These are phyloP conservation scores for Schizochytrium sp. DNA, from an alignment of 108 stramenopile species.

Conservation along the genomic window DNA sequence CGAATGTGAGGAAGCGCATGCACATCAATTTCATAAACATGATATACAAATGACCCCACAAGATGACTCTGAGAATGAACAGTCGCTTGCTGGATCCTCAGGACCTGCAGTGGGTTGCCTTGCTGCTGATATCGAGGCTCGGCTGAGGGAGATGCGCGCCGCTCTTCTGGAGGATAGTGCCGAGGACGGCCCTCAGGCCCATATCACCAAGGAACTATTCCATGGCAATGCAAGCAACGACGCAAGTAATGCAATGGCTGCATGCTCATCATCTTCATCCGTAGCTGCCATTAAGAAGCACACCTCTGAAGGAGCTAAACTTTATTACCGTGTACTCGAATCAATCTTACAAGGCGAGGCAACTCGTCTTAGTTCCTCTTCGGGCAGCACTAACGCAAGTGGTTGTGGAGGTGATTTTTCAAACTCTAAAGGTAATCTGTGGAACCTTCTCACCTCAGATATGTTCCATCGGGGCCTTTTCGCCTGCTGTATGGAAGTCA, in stretches of 20 bases:
- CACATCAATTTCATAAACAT: background rate
- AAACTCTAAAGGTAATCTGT: background rate
- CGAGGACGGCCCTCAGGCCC: background rate
- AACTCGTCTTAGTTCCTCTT: background rate
- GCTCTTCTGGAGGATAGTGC: background rate
- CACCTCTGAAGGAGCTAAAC: background rate
- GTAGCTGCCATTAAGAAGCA: conserved; percentile 4
- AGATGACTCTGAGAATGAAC: background rate
- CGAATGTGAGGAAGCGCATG: conserved; percentile 18
- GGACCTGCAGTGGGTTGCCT: background rate
- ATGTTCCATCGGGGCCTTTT: conserved; percentile 54
- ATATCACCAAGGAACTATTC: conserved; percentile 50
- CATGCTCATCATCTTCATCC: background rate
- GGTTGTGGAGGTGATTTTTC: background rate
- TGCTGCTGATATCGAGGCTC: conserved; percentile 17
- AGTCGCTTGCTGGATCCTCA: background rate
- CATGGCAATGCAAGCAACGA: background rate
- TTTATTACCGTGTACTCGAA: conserved; percentile 51
- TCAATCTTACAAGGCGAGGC: conserved; percentile 27
- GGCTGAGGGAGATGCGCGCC: conserved; percentile 40
- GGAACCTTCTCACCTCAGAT: background rate
- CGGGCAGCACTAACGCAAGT: too few species aligned
- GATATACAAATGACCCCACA: background rate
- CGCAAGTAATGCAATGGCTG: background rate
- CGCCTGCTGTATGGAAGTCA: conserved; percentile 57